These are phyloP conservation scores for Skeletonema grethae DNA, from an alignment of 108 stramenopile species.

Conservation along the genomic window DNA sequence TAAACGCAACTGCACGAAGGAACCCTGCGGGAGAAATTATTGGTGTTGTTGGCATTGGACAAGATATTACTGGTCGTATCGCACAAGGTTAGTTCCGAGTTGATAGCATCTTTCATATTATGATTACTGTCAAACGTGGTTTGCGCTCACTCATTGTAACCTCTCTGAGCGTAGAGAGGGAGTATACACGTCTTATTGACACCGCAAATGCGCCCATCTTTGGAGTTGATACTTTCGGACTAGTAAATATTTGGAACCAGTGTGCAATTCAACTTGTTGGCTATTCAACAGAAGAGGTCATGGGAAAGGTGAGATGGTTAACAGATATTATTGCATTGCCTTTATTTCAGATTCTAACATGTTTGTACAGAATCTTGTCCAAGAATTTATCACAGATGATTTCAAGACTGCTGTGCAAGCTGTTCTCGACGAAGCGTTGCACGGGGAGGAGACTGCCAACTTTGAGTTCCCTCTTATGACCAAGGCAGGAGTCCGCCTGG, in stretches of 20 bases:
- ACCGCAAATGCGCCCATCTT: constrained; percentile 55
- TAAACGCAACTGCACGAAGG: too few relatives aligned
- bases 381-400: constrained; percentile 66
- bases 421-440: constrained; percentile 47
- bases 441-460: constrained; percentile 49
- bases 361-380: constrained; percentile 55
- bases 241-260: constrained; percentile 44
- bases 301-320: too few relatives aligned
- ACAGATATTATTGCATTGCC: too few relatives aligned
- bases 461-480: constrained; percentile 52
- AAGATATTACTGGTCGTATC: too few relatives aligned
- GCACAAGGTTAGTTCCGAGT: not conserved
- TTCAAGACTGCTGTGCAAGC: constrained; percentile 41
- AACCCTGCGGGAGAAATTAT: too few relatives aligned
- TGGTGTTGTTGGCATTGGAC: too few relatives aligned
- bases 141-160: too few relatives aligned
- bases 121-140: too few relatives aligned
- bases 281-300: constrained; percentile 24
- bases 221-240: constrained; percentile 46
- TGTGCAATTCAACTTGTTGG: constrained; percentile 30
- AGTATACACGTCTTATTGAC: constrained; percentile 41
- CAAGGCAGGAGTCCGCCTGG: constrained; percentile 30
- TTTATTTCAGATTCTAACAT: not conserved
- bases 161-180: constrained; percentile 37
- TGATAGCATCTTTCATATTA: too few relatives aligned